Evolutionary conservation across 768 basidiomycete genomes (phyloP), one percentile per base, ranked within the genome.

Genomic region (Sutorius australiensis): DNA sequence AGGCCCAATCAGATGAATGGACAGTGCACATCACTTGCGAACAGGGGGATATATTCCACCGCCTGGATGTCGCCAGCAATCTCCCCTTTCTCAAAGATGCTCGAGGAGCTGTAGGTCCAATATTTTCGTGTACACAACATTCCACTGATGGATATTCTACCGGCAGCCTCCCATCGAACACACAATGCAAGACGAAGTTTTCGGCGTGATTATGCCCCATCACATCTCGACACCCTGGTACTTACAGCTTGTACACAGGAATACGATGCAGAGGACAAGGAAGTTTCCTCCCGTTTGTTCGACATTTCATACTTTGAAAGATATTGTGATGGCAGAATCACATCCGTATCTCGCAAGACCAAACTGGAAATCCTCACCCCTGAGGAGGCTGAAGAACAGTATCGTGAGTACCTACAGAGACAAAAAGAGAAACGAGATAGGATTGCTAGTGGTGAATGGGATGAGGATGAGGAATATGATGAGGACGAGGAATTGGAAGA

Each of bases 21-120:
- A 59, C 51, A 1, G 62, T 69, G 1, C 61, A 69, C 38, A 59
- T 69, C 42, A 66, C 64, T 14, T 62, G 59, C 13, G 54, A 66
- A 4, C 24, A 39, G 19, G 57, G 41, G 2, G 40, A 55, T 11
- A 41, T 57, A 30, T 54, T 64, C 33, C 51, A 56, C 24, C 34
- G 33, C 24, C 31, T 42, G 28, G 51, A 55, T 11, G 7, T 46
- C n/a, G 62, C 60, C 14, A 55, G 32, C 21, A 56, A 60, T 45
- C 30, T 57, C 24, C 67, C 67, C 14, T 38, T 62, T 16, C 24
- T 69, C 44, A 50, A 49, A 31, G n/a, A 27, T 1, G 67, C 64
- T 9, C 37, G 41, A 46, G 67, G 67, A 38, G 64, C 64, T 17
- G 62, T 64, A 28, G 50, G 60, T 28, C 10, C 12, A 1, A 30